These are phyloP conservation scores for Candida golubevii DNA, from an alignment of 805 yeast species.

Conservation along the genomic window DNA sequence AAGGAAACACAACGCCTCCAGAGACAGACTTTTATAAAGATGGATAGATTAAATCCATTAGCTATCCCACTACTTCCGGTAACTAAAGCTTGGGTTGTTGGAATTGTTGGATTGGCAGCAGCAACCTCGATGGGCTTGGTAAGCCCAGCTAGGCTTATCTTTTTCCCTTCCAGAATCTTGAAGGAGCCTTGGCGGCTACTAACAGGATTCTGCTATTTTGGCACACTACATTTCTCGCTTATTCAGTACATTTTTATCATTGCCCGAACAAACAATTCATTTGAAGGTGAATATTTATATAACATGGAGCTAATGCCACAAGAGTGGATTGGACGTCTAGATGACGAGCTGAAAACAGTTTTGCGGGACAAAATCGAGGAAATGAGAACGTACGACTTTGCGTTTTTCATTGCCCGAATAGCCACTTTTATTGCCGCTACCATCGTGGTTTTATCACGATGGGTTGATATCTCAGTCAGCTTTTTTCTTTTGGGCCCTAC, in stretches of 20 bases:
- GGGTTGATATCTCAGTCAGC: constrained; percentile 15
- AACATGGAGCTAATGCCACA: constrained; percentile 22
- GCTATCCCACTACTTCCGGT: constrained; percentile 14
- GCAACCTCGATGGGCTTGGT: constrained; percentile 20
- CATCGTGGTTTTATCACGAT: constrained; percentile 11
- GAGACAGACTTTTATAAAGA: neutral
- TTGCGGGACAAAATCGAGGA: constrained; percentile 16
- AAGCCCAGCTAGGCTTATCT: constrained; percentile 19
- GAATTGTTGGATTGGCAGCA: constrained; percentile 21
- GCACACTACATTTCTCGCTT: constrained; percentile 21
- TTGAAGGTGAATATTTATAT: constrained; percentile 25
- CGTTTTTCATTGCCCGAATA: constrained; percentile 26
- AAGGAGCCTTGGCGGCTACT: constrained; percentile 37
- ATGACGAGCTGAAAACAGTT: constrained; percentile 14
- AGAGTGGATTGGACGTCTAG: constrained; percentile 11
- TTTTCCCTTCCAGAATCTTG: constrained; percentile 24
- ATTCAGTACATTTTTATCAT: constrained; percentile 20
- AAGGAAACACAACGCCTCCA: too few species aligned
- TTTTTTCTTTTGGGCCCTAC: constrained; percentile 33
- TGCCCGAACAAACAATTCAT: constrained; percentile 16
- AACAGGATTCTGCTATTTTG: constrained; percentile 33
- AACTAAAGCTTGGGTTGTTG: constrained; percentile 26
- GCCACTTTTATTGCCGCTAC: constrained; percentile 21
- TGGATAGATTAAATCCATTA: constrained; percentile 10
- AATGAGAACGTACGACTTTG: constrained; percentile 26